phyloP scores from a whole-genome alignment of 1,139 yeast species.

The Geotrichum carabidarum region DNA sequence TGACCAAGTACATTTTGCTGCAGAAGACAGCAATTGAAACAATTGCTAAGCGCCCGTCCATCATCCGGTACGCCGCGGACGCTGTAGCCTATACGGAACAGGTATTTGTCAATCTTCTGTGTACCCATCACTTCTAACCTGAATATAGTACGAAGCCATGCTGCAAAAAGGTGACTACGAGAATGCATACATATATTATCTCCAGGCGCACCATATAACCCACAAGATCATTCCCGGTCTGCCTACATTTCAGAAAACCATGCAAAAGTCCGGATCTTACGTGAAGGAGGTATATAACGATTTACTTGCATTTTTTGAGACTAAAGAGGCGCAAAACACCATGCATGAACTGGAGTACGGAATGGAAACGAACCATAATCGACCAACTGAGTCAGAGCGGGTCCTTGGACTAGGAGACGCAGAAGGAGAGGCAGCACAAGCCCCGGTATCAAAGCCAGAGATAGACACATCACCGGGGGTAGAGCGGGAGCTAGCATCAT shows the following conservation, averaged over 20 bases:
- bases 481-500: no score
- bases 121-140: not conserved
- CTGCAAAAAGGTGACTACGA: constrained; percentile 13
- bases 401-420: not conserved
- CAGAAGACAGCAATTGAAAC: constrained; percentile 16
- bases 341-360: constrained; percentile 8
- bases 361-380: not conserved
- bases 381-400: no score
- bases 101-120: not conserved
- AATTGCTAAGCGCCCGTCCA: constrained; percentile 6
- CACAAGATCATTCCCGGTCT: constrained; percentile 19
- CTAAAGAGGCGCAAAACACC: not conserved
- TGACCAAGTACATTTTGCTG: constrained; percentile 10
- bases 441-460: not conserved
- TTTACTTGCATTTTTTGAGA: constrained; percentile 8
- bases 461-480: not conserved
- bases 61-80: not conserved
- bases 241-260: constrained; percentile 16
- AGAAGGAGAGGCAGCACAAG: not conserved
- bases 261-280: constrained; percentile 12
- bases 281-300: constrained; percentile 10
- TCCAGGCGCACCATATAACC: constrained; percentile 19
- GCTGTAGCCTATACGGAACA: constrained; percentile 5
- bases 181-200: constrained; percentile 17
- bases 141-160: constrained; percentile 7